Evolutionary conservation across 1,139 yeast genomes (phyloP), one percentile per base, ranked within the genome.

Genomic region (Debaryomyces fabryi): DNA sequence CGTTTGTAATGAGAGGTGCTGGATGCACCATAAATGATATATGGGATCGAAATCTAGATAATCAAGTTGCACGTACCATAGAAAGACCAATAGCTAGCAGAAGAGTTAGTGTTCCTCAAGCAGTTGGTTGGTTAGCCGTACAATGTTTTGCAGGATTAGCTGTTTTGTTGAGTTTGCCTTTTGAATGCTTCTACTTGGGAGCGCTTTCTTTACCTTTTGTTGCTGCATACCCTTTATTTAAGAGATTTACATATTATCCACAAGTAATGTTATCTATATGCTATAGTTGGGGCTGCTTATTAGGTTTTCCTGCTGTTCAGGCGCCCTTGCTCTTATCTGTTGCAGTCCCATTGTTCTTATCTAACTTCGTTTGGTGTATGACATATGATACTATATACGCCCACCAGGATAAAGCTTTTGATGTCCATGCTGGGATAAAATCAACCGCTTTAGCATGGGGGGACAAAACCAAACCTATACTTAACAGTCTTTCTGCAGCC

Each of bases 361-460:
- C 96, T 15, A 85, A 91, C 42, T 88, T 86, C 63, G 76, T 86
- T 49, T 95, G 99, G 99, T 86, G 96, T 56, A 87, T 95, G 89
- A 85, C 87, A 45, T 95, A 95, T 67, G 99, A 95, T 66, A 89
- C 98, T 2, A 83, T 95, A 38, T 95, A 95, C 65, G 99, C 99
- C 1, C 99, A 95, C 65, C 99, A 95, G 71, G 99, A 95, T 67
- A 95, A 95, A 70, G 71, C 68, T 50, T 95, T 86, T 60, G 99
- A 95, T 66, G 71, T 87, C 46, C 73, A 79, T 48, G 98, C 96
- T 0, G 98, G 98, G 6, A 87, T 95, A 56, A 91, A 92, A 66
- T 89, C 97, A 1, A 90, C 98, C 0, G 99, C 99, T 4, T 78
- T 93, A 58, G 90, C 86, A 4, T 93, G 99, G 98, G 96, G 95